A percentile compares a stretch with the other conserved stretches of the same genome.
These are phyloP conservation scores for Stagonosporopsis rhizophila DNA, from an alignment of 2,329 filamentous ascomycete species.

Conservation along the genomic window DNA sequence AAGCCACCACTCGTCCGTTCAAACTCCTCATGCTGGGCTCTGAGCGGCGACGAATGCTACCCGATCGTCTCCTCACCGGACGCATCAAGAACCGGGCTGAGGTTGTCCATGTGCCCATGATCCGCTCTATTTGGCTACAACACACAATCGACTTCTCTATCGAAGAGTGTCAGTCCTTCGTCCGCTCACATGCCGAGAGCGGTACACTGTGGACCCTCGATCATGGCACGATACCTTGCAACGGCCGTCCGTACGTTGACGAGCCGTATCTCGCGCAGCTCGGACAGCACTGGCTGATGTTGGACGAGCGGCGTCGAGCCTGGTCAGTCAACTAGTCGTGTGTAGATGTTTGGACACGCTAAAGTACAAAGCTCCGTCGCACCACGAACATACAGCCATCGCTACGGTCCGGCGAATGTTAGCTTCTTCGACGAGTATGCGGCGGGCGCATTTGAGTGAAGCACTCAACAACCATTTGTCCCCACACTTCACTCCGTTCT, in stretches of 20 bases:
- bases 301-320: conserved; percentile 17
- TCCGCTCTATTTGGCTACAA: conserved; percentile 51
- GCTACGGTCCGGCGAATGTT: neutral
- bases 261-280: conserved; percentile 16
- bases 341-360: neutral
- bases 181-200: conserved; percentile 51
- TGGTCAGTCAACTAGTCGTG: conserved; percentile 16
- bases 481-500: neutral
- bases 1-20: conserved; percentile 21
- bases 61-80: conserved; percentile 25
- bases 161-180: conserved; percentile 52
- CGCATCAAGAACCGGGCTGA: conserved; percentile 36
- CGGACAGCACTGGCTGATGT: conserved; percentile 15
- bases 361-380: neutral
- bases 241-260: conserved; percentile 14
- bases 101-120: conserved; percentile 44
- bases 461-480: neutral
- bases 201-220: conserved; percentile 42
- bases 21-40: conserved; percentile 34
- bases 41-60: conserved; percentile 22
- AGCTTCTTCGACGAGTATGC: conserved; percentile 5
- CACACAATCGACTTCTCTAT: conserved; percentile 51
- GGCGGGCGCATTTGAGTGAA: neutral
- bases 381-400: neutral
- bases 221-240: conserved; percentile 15